These are phyloP conservation scores for Dactylellina parvicollis DNA, from an alignment of 2,329 filamentous ascomycete species.

Conservation along the genomic window DNA sequence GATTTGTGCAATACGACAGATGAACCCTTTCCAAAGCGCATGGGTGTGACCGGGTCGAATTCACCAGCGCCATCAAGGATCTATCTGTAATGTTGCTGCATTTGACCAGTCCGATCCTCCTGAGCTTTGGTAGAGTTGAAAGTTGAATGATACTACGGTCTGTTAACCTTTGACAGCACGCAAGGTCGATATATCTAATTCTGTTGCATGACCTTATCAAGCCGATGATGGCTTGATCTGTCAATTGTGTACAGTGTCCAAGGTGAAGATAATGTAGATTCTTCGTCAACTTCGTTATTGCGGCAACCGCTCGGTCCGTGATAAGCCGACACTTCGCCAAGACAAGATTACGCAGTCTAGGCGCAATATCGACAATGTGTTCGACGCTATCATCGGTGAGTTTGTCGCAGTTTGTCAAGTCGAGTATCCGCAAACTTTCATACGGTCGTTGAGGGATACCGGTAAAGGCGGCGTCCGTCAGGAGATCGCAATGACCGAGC, in stretches of 20 bases:
- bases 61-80: conserved; percentile 85
- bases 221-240: conserved; percentile 84
- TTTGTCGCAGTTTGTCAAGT: conserved; percentile 86
- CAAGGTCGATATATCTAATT: conserved; percentile 95
- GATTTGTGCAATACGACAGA: conserved; percentile 80
- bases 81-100: conserved; percentile 88
- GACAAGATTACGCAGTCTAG: conserved; percentile 88
- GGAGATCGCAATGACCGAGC: conserved; percentile 82
- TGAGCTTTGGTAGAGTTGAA: conserved; percentile 87
- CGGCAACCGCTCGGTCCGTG: conserved; percentile 81
- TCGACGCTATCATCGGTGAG: conserved; percentile 87
- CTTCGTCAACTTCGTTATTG: conserved; percentile 88
- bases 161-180: conserved; percentile 90
- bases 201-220: conserved; percentile 88
- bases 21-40: conserved; percentile 86
- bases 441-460: conserved; percentile 74
- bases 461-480: conserved; percentile 89
- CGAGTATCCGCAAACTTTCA: conserved; percentile 90
- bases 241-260: conserved; percentile 91
- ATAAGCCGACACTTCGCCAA: conserved; percentile 93
- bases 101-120: conserved; percentile 94
- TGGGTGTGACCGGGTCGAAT: conserved; percentile 67
- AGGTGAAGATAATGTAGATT: conserved; percentile 97
- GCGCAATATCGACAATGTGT: conserved; percentile 85
- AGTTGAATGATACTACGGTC: conserved; percentile 86